Evolutionary conservation across 495 filamentous ascomycete species (phyloP).

Genomic region (Cladorrhinum samala): DNA sequence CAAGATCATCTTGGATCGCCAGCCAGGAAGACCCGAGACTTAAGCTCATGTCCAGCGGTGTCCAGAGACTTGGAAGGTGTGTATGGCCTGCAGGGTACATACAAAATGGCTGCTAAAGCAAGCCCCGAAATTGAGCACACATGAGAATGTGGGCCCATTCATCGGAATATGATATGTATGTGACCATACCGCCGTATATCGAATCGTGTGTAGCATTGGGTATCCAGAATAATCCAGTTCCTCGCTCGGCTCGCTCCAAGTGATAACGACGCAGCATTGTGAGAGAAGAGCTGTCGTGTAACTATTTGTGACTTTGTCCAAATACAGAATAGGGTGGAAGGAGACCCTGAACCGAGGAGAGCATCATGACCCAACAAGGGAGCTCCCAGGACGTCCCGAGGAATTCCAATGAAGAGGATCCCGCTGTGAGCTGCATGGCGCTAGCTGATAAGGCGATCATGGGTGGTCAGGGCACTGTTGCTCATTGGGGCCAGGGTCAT

Average conservation of each 20-base stretch:
- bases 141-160: too few relatives aligned
- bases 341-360: neutral
- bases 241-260: neutral
- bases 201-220: neutral
- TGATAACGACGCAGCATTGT: constrained; percentile 3
- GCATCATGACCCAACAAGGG: too few relatives aligned
- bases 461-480: neutral
- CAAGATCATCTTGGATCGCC: neutral
- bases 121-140: neutral
- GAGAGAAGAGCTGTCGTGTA: neutral
- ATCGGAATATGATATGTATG: too few relatives aligned
- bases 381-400: neutral
- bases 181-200: neutral
- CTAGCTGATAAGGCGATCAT: constrained; percentile 5
- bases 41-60: too few relatives aligned
- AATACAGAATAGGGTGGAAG: neutral
- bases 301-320: neutral
- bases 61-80: neutral
- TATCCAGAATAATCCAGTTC: constrained; percentile 1
- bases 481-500: neutral
- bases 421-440: too few relatives aligned
- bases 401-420: too few relatives aligned
- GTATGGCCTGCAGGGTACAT: neutral
- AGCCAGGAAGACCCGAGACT: too few relatives aligned
- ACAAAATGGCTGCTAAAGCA: neutral